These are phyloP conservation scores for Trypanosoma scelopori DNA, from an alignment of 208 protist species.

Conservation along the genomic window DNA sequence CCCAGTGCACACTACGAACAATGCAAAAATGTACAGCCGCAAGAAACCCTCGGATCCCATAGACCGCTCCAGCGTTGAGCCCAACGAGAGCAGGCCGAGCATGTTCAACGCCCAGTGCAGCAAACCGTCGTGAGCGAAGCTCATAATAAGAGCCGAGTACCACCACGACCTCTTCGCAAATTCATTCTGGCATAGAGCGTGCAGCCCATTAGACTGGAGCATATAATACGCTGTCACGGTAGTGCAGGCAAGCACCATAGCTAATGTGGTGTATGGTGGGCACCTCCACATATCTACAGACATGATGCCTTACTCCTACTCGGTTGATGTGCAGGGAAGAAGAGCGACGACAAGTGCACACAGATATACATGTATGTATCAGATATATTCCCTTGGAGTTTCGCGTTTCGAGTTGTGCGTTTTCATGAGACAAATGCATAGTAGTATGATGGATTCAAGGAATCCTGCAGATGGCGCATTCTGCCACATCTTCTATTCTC, in stretches of 20 bases:
- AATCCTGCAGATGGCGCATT: too few species aligned
- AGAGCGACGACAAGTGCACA: constrained; percentile 3
- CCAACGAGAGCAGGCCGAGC: background rate
- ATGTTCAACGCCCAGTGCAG: constrained; percentile 14
- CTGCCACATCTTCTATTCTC: too few species aligned
- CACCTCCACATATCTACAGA: background rate
- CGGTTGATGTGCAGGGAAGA: background rate
- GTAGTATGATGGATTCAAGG: too few species aligned
- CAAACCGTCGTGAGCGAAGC: constrained; percentile 9
- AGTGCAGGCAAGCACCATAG: background rate
- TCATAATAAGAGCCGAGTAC: background rate
- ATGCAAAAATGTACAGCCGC: constrained; percentile 9
- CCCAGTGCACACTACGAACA: background rate
- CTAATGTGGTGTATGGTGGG: background rate
- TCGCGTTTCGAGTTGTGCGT: too few species aligned
- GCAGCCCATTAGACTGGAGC: background rate
- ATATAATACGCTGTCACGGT: background rate
- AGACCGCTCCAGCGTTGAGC: constrained; percentile 2
- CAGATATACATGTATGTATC: constrained; percentile 13
- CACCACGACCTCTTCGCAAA: constrained; percentile 1
- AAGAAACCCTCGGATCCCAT: background rate
- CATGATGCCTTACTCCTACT: background rate
- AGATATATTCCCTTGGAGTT: background rate
- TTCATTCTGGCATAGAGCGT: background rate
- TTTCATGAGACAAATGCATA: too few species aligned